Conservation (phyloP, 441 rosid genomes). For the Populus hybrid region DNA sequence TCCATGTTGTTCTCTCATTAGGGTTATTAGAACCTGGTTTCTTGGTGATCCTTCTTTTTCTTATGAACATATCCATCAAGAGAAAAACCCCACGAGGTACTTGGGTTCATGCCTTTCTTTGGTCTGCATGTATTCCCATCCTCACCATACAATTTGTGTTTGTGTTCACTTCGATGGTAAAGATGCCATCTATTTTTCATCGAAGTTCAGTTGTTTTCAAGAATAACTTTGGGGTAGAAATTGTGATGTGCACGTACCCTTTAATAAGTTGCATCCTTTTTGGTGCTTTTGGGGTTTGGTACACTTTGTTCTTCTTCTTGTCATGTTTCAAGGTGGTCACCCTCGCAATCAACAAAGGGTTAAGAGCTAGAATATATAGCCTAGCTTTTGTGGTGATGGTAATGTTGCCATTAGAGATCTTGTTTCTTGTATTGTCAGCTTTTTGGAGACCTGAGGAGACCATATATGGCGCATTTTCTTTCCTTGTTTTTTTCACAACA, state of each 20-base stretch:
- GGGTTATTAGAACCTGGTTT: constrained; percentile 59
- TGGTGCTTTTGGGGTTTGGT: constrained; percentile 31
- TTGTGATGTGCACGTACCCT: constrained; percentile 41
- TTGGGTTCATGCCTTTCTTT: constrained; percentile 28
- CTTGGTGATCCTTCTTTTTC: constrained; percentile 45
- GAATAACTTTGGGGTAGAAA: constrained; percentile 5
- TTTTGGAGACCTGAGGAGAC: constrained; percentile 32
- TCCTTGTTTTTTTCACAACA: constrained; percentile 28
- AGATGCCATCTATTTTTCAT: constrained; percentile 17
- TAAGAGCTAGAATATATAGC: constrained; percentile 34
- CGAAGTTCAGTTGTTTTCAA: constrained; percentile 21
- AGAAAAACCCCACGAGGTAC: constrained; percentile 23
- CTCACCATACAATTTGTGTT: constrained; percentile 28
- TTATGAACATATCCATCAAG: constrained; percentile 48
- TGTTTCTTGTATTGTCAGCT: constrained; percentile 24
- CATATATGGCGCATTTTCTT: constrained; percentile 5
- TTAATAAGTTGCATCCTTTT: constrained; percentile 35
- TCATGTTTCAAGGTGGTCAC: constrained; percentile 40
- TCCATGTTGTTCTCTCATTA: constrained; percentile 45
- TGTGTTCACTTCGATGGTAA: constrained; percentile 8
- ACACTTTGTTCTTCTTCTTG: constrained; percentile 27
- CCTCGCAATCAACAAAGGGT: constrained; percentile 46
- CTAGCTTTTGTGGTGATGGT: constrained; percentile 29
- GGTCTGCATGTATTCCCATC: constrained; percentile 37
- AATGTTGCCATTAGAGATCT: constrained; percentile 28